phyloP scores from a whole-genome alignment of 1,139 yeast species.

The Kurtzmaniella quercitrusa region DNA sequence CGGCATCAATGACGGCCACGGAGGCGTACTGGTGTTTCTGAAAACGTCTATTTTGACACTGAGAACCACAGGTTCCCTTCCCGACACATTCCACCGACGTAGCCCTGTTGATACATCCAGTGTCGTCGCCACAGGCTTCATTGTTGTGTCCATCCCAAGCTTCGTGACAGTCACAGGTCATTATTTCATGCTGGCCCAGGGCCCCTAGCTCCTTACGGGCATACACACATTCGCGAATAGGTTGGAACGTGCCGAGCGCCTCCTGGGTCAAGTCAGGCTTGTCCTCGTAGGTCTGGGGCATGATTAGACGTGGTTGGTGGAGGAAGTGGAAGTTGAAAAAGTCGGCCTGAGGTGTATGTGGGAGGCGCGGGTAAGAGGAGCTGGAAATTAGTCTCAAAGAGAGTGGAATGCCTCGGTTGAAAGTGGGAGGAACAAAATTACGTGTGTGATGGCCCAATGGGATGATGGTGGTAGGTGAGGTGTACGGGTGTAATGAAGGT shows the following conservation, averaged over 20 bases:
- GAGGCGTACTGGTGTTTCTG: constrained; percentile 69
- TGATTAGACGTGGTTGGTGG: background rate
- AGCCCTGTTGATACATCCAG: constrained; percentile 86
- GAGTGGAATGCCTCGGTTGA: too few relatives aligned
- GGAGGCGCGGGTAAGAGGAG: constrained; percentile 1
- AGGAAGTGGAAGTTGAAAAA: background rate
- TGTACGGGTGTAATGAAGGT: too few relatives aligned
- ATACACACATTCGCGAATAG: constrained; percentile 58
- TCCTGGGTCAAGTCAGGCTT: constrained; percentile 64
- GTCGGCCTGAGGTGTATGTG: background rate
- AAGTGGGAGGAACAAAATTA: too few relatives aligned
- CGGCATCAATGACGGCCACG: constrained; percentile 76
- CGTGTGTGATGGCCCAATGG: too few relatives aligned
- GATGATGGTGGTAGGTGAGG: too few relatives aligned
- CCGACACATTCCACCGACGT: constrained; percentile 89
- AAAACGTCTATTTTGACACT: constrained; percentile 85
- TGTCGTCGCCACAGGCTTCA: constrained; percentile 77
- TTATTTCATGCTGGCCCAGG: constrained; percentile 65
- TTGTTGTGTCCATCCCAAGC: constrained; percentile 43
- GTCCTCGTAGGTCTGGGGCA: constrained; percentile 37
- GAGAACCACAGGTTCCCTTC: constrained; percentile 65
- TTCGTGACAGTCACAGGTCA: constrained; percentile 86
- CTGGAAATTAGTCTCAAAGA: too few relatives aligned
- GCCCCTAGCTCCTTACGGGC: constrained; percentile 55
- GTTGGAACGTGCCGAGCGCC: constrained; percentile 57